Conservation (phyloP, 2,329 filamentous ascomycete species). For the Metarhizium sp. region DNA sequence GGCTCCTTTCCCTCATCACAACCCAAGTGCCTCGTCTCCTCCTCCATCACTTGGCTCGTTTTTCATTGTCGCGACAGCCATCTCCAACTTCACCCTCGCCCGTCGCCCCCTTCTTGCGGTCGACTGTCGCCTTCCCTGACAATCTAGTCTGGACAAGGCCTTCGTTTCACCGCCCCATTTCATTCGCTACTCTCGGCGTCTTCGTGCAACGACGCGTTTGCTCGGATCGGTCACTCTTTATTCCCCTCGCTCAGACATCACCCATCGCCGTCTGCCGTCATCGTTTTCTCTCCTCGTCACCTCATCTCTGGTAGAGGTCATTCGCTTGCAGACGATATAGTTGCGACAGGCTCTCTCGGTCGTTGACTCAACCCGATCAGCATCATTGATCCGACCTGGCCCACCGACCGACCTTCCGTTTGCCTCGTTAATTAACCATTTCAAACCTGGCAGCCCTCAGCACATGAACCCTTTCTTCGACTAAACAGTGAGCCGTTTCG, state of each 20-base stretch:
- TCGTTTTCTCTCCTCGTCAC: not conserved
- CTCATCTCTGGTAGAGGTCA: not conserved
- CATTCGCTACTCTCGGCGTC: not conserved
- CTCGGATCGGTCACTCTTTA: not conserved
- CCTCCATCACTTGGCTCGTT: not conserved
- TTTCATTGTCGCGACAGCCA: not conserved
- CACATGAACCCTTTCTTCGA: not conserved
- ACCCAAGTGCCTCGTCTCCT: not conserved
- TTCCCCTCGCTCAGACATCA: not conserved
- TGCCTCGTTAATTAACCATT: not conserved
- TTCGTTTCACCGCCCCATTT: not conserved
- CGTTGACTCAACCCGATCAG: not conserved
- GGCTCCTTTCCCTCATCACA: not conserved
- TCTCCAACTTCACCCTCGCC: not conserved
- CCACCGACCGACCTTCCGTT: not conserved
- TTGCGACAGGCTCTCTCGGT: not conserved
- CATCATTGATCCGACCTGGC: too few species aligned
- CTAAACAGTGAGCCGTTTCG: not conserved
- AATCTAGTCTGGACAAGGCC: not conserved
- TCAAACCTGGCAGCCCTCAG: not conserved
- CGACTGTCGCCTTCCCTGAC: not conserved
- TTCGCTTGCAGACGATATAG: not conserved
- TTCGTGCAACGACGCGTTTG: not conserved
- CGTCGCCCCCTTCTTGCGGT: not conserved
- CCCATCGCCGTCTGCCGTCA: not conserved